Evolutionary conservation across 192 early-diverging fungal genomes (phyloP).

Genomic region (Lobulomyces angularis): DNA sequence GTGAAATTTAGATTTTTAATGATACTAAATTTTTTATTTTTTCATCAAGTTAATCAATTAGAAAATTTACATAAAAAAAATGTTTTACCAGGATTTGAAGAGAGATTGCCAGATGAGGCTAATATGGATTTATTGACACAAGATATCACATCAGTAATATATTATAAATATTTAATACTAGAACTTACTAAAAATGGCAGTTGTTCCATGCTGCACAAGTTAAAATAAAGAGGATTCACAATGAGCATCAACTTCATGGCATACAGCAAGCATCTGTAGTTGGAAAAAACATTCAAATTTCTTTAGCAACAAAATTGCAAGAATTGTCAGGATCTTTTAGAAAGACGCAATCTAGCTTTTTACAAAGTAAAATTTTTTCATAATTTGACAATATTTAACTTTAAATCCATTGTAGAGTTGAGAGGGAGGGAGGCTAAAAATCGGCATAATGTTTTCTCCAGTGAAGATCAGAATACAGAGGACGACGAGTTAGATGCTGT

Average conservation of each 20-base stretch:
- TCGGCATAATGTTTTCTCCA: constrained; percentile 1
- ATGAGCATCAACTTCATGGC: constrained; percentile 26
- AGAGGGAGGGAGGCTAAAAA: constrained; percentile 28
- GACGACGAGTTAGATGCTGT: constrained; percentile 29
- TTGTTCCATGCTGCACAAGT: constrained; percentile 73
- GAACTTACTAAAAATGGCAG: constrained; percentile 18
- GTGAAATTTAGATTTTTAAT: constrained; percentile 11
- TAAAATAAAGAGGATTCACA: constrained; percentile 62
- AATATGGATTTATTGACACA: constrained; percentile 73
- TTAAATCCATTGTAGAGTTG: constrained; percentile 16
- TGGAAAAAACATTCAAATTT: constrained; percentile 77
- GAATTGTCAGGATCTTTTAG: constrained; percentile 69
- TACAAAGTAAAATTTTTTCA: constrained; percentile 52
- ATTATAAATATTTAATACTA: constrained; percentile 4
- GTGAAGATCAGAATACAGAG: constrained; percentile 2
- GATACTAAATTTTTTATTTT: constrained; percentile 5
- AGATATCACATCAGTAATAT: constrained; percentile 64
- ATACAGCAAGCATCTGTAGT: constrained; percentile 54
- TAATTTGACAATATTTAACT: background rate
- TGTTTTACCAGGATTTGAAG: constrained; percentile 87
- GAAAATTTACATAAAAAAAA: constrained; percentile 77
- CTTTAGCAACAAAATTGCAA: constrained; percentile 80
- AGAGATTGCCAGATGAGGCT: constrained; percentile 47
- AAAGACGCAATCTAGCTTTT: constrained; percentile 74
- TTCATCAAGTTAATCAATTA: constrained; percentile 45